Conservation (phyloP, 306 rosid genomes). For the Astragalus membranaceus region DNA sequence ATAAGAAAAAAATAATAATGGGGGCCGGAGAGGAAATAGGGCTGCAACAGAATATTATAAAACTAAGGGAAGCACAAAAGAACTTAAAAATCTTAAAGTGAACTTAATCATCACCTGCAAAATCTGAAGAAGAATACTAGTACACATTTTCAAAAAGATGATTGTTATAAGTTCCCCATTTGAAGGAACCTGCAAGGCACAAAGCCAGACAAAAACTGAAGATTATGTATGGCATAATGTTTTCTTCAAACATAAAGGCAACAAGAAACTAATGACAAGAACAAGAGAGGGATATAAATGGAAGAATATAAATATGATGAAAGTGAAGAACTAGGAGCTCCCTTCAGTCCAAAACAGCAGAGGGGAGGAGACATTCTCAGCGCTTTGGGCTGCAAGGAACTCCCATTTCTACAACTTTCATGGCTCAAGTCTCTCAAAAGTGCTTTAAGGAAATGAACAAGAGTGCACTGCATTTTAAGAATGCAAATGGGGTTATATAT, state of each 20-base stretch:
- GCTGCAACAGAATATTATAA: neutral
- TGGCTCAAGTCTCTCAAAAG: neutral
- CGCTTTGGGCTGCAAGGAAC: constrained; percentile 65
- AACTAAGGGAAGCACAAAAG: neutral
- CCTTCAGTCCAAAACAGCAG: constrained; percentile 69
- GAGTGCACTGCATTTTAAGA: neutral
- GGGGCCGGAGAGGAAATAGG: too few species aligned
- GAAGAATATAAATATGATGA: neutral
- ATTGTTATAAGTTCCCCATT: neutral
- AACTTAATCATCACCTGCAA: neutral
- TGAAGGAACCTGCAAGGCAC: neutral
- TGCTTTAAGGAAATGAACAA: neutral
- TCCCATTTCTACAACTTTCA: constrained; percentile 58
- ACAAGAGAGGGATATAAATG: neutral
- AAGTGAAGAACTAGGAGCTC: constrained; percentile 76
- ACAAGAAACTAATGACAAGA: too few species aligned
- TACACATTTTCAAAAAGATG: neutral
- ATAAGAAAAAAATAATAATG: too few species aligned
- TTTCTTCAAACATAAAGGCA: neutral
- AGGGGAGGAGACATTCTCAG: neutral
- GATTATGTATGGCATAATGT: neutral
- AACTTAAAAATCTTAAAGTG: neutral
- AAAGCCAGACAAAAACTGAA: neutral
- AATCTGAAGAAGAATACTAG: neutral
- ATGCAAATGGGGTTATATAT: neutral